Evolutionary conservation across 2,329 filamentous ascomycete genomes (phyloP).

Genomic region (Chrysoporthe puriensis): DNA sequence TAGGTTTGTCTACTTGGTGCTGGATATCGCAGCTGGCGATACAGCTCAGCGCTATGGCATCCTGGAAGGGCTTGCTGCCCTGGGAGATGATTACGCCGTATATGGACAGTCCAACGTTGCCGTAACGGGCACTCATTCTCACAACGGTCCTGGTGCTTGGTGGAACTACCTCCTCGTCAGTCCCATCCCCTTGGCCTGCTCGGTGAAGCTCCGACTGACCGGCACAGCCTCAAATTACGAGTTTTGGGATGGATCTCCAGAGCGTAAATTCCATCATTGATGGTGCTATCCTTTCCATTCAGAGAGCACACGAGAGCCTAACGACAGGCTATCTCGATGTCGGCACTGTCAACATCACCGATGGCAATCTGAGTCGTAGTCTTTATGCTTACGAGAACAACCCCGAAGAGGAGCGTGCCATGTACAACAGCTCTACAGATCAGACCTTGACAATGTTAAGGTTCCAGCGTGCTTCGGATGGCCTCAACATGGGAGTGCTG

Average conservation of each 20-base stretch:
- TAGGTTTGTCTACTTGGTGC: constrained; percentile 82
- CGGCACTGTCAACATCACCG: constrained; percentile 62
- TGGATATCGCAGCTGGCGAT: constrained; percentile 87
- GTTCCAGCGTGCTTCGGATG: constrained; percentile 72
- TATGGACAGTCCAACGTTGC: constrained; percentile 85
- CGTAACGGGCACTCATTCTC: constrained; percentile 90
- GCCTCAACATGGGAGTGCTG: constrained; percentile 76
- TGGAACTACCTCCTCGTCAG: constrained; percentile 78
- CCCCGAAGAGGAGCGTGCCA: constrained; percentile 69
- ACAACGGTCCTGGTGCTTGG: constrained; percentile 90
- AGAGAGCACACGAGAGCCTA: constrained; percentile 74
- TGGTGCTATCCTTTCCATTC: constrained; percentile 79
- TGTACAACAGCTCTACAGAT: constrained; percentile 67
- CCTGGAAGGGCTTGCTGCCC: constrained; percentile 68
- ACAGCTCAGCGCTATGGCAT: constrained; percentile 89
- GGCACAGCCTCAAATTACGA: constrained; percentile 76
- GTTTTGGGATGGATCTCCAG: constrained; percentile 81
- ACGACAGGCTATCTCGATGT: constrained; percentile 69
- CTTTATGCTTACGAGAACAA: constrained; percentile 85
- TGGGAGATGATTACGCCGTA: constrained; percentile 73
- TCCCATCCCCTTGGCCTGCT: not conserved
- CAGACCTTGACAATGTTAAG: constrained; percentile 79
- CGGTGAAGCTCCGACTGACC: not conserved
- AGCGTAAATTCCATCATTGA: constrained; percentile 90
- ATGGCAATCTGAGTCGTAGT: constrained; percentile 83